Base-by-base conservation (phyloP, 169 alveolate species). In the Toxoplasma gondii region DNA sequence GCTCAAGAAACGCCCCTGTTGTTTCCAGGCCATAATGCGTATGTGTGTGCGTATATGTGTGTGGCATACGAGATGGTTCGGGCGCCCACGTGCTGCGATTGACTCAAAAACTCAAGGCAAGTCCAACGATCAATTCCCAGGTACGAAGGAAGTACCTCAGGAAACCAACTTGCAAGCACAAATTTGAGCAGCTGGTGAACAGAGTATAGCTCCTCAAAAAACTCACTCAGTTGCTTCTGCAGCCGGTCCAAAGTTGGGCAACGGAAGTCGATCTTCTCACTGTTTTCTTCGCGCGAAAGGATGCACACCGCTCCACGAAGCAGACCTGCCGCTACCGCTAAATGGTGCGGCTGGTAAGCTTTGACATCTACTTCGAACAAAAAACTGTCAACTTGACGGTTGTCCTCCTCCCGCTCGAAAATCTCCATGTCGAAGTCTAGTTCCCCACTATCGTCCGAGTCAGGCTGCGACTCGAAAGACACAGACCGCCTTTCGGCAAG, bases 371-470 rank as follows among this genome's bases (percentile, higher is more conserved):
- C n/a, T n/a, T 78, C 86, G 44, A 78, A 78, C 39, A 78, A 38
- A n/a, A 78, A 78, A 41, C n/a, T 38, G 45, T 78, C 86, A 78
- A 78, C 86, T 45, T 78, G 86, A 36, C 12, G 86, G 45, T 78
- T 78, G 43, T 78, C 86, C 39, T 78, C 86, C 45, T 78, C 86
- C n/a, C 24, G 86, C 86, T 78, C 43, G 45, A 78, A 78, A n/a
- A 78, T 78, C 44, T 78, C 86, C 86, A 78, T 78, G 86, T 78
- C 86, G 45, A 78, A 78, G 86, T 78, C 86, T 16, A 29, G 45
- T 29, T 78, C 44, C n/a, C 74, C 74, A 64, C n/a, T 27, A 9
- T 19, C 67, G n/a, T 64, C 5, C 22, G 74, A 16, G n/a, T 64
- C 24, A 64, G 31, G 7, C 5, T 22, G 34, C 39, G 86, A 7